Evolutionary conservation across 192 early-diverging fungal genomes (phyloP), one percentile per base, ranked within the genome.

Genomic region (Coemansia sp.): DNA sequence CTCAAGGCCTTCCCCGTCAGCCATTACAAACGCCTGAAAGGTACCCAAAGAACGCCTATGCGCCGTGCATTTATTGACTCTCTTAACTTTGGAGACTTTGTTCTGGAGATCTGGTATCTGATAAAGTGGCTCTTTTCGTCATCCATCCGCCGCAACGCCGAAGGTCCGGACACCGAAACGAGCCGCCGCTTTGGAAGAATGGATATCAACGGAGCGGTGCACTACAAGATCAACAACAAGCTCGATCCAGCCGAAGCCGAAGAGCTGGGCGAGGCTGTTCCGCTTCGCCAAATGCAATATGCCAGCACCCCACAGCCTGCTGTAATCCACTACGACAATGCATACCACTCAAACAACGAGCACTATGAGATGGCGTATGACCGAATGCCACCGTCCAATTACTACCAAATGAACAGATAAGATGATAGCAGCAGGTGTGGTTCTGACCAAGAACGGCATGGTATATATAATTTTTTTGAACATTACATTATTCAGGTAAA

Each of bases 151-250:
- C 65, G 60, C 43, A 42, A 62, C 48, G 71, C 71, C 13, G 63
- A 56, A 44, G 74, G 73, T 57, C 80, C 75, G 10, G 75, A 83
- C 54, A 66, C 71, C 38, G 80, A 83, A 44, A 83, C 74, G 69
- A 65, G 69, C 69, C 80, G 80, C 69, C 80, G 80, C 72, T 83
- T 83, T 45, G 75, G 68, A 58, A 67, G 75, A 51, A 77, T 83
- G 80, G 80, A 83, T 72, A 83, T 77, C 61, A 77, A 77, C 60
- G 80, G 75, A 40, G 80, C 80, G 13, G 72, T 60, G 59, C 75
- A 62, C 69, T 77, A 74, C 65, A 76, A 70, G n/a, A 65, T 76
- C 42, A 61, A 51, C 68, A 77, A 67, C 68, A 68, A 57, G 32
- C 53, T 66, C 7, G 68, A 68, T 58, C 44, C 61, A 10, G 53